Base-by-base conservation (phyloP, 148 eudicot genomes). In the Simmondsia chinensis region DNA sequence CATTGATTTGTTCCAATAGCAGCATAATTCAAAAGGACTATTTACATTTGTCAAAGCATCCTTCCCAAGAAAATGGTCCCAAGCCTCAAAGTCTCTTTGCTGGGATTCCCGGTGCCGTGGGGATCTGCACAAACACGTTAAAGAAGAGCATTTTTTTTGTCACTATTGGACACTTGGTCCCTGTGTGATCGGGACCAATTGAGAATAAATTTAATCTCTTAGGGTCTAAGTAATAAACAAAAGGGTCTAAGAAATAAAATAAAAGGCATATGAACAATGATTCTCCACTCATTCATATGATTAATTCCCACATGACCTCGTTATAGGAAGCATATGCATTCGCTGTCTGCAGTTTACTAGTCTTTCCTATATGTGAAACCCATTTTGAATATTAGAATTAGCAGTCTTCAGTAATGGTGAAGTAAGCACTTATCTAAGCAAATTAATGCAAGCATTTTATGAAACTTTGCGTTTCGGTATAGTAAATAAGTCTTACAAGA, bases 251-350 rank as follows among this genome's bases (percentile, higher is more conserved):
- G n/a, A n/a, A n/a, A n/a, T n/a, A n/a, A n/a, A n/a, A n/a, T n/a
- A n/a, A n/a, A n/a, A n/a, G n/a, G n/a, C n/a, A n/a, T n/a, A n/a
- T n/a, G n/a, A n/a, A n/a, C n/a, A n/a, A n/a, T n/a, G 13, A 34
- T 18, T 33, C 33, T 46, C 15, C 50, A 56, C 20, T n/a, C 60
- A 45, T 12, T 43, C 33, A 43, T 24, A 39, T 14, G 4, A 32
- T 22, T 28, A 59, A 59, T 50, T 59, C 64, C 56, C 56, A 50
- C 64, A 59, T 50, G 64, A 43, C 46, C 44, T 48, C 49, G 52
- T 30, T 21, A 44, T 12, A 56, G 68, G 68, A 57, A 55, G 53
- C 68, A 63, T 55, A 37, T 51, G 68, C 61, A 56, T 63, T 48
- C 41, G 33, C 38, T 63, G 68, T 63, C 56, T 40, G 68, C 20